A percentile compares a stretch with the other conserved stretches of the same genome.
Conservation (phyloP, 306 rosid genomes). For the Sicyos edulis region DNA sequence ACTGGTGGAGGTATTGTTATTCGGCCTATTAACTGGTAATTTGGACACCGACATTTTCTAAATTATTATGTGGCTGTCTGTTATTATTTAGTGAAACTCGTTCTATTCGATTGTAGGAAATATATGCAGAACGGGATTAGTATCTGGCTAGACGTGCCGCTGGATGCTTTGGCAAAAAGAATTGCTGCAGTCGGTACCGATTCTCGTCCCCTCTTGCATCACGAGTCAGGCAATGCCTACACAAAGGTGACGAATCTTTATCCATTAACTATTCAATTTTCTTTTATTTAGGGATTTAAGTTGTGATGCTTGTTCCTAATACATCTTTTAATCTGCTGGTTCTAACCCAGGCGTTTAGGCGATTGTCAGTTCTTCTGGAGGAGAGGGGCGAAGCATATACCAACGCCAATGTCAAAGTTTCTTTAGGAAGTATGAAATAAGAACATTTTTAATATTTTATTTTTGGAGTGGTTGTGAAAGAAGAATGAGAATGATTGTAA, state of each 20-base stretch:
- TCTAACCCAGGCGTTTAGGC: constrained; percentile 55
- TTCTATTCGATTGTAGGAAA: constrained; percentile 42
- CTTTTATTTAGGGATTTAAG: not conserved
- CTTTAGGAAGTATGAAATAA: constrained; percentile 57
- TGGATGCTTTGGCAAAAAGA: constrained; percentile 86
- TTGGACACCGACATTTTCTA: not conserved
- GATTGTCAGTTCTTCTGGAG: constrained; percentile 63
- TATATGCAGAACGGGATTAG: constrained; percentile 84
- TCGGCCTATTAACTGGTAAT: constrained; percentile 89
- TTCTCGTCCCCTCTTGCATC: constrained; percentile 86
- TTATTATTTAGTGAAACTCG: not conserved
- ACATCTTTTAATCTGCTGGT: constrained; percentile 21
- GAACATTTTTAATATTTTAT: constrained; percentile 10
- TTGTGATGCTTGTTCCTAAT: not conserved
- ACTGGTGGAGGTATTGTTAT: constrained; percentile 96
- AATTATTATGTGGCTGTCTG: not conserved
- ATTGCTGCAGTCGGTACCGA: constrained; percentile 79
- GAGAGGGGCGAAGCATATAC: constrained; percentile 74
- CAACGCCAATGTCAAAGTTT: constrained; percentile 75
- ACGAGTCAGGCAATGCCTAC: constrained; percentile 71
- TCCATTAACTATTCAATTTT: not conserved
- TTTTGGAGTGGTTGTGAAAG: too few relatives aligned
- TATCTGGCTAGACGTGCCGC: constrained; percentile 91
- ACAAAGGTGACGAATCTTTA: constrained; percentile 42
- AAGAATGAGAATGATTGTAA: too few relatives aligned